A percentile compares a stretch with the other conserved stretches of the same genome.
Evolutionary conservation across 495 filamentous ascomycete species (phyloP).

Genomic region (Hypoxylon intermedium): DNA sequence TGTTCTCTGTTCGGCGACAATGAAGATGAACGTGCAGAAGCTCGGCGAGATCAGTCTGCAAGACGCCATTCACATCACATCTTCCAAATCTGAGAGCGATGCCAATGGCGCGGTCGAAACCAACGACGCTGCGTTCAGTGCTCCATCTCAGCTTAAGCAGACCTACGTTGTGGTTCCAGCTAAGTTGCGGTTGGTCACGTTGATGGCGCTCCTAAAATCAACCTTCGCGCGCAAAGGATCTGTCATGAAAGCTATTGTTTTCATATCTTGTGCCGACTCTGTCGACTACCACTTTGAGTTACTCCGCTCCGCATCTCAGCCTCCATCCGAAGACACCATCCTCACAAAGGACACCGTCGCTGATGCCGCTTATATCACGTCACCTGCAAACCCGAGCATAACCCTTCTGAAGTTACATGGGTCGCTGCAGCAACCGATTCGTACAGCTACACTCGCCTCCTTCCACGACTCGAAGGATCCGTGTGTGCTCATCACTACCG

Average conservation of each 20-base stretch:
- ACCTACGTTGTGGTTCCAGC: conserved; percentile 84
- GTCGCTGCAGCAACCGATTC: conserved; percentile 85
- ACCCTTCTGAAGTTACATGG: conserved; percentile 89
- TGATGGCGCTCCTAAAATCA: conserved; percentile 81
- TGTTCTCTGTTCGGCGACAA: conserved; percentile 92
- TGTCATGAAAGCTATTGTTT: conserved; percentile 93
- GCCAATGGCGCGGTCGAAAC: conserved; percentile 51
- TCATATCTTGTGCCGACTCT: conserved; percentile 94
- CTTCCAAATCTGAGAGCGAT: conserved; percentile 61
- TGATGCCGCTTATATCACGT: conserved; percentile 56
- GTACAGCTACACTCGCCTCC: conserved; percentile 80
- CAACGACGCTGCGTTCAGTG: conserved; percentile 71
- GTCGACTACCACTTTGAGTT: conserved; percentile 96
- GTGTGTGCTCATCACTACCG: conserved; percentile 86
- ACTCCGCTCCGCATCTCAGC: conserved; percentile 61
- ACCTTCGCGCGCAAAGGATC: conserved; percentile 86
- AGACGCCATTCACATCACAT: conserved; percentile 86
- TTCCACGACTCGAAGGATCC: conserved; percentile 73
- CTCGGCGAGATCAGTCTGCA: conserved; percentile 93
- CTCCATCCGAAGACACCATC: conserved; percentile 34
- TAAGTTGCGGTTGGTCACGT: conserved; percentile 86
- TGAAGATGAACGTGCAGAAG: conserved; percentile 94
- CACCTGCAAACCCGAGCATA: conserved; percentile 60
- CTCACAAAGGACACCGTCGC: conserved; percentile 52
- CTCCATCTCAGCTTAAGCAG: conserved; percentile 92